phyloP scores from a whole-genome alignment of 306 rosid genomes.

The Astragalus membranaceus region DNA sequence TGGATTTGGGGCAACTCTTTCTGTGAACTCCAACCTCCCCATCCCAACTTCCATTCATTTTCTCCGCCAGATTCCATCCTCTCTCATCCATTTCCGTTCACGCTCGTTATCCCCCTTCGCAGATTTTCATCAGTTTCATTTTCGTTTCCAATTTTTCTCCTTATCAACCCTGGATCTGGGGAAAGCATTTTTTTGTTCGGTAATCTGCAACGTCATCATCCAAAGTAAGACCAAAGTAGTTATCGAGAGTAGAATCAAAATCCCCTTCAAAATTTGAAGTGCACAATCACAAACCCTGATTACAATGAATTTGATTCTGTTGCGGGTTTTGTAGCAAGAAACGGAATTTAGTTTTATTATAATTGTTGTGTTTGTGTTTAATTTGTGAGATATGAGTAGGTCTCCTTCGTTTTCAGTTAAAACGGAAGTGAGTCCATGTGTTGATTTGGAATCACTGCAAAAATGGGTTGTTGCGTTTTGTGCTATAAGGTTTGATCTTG shows the following conservation, averaged over 20 bases:
- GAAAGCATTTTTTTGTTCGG: background rate
- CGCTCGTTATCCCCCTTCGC: background rate
- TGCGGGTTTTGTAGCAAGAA: slow-evolving; percentile 25
- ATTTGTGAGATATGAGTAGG: slow-evolving; percentile 57
- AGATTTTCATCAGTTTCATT: background rate
- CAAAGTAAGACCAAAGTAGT: background rate
- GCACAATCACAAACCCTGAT: slow-evolving; percentile 3
- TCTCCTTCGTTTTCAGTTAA: slow-evolving; percentile 67
- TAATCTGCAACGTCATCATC: background rate
- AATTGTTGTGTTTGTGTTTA: background rate
- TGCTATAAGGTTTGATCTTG: slow-evolving; percentile 79
- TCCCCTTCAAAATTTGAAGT: background rate
- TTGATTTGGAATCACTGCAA: slow-evolving; percentile 60
- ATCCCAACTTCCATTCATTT: background rate
- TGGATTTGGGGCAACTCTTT: background rate
- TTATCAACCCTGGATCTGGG: slow-evolving; percentile 12
- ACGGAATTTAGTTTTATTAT: background rate
- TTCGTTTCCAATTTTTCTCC: background rate
- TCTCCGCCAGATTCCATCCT: background rate
- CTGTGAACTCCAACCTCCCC: background rate
- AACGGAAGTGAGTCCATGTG: slow-evolving; percentile 60
- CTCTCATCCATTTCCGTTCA: background rate
- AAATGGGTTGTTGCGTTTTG: slow-evolving; percentile 81
- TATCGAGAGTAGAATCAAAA: background rate
- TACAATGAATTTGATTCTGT: background rate